Evolutionary conservation across 768 basidiomycete genomes (phyloP), one percentile per base, ranked within the genome.

Genomic region (Dioszegia aurantiaca): DNA sequence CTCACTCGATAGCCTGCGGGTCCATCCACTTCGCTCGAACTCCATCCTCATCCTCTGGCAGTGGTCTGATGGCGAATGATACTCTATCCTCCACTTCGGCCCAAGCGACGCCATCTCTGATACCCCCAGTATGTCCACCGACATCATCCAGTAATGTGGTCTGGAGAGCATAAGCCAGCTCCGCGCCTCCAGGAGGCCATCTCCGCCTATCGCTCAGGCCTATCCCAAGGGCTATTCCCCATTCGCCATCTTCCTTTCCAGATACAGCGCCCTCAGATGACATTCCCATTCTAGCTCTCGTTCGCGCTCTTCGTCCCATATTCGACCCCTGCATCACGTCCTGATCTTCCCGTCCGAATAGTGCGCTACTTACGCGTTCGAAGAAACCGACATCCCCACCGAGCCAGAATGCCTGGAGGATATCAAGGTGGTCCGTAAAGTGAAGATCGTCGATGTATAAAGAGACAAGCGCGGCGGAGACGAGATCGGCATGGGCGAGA

Each of bases 121-220:
- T 21, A 30, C 16, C 41, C 19, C n/a, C 57, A 16, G 37, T 40
- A 28, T 36, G 31, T 21, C 48, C 48, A n/a, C 48, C 84, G 36
- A 89, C 79, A 4, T 88, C 86, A 72, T 90, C 90, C 9, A 91
- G 83, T 64, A 94, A 86, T 8, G 93, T 90, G 0, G 88, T 87
- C 52, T 90, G 78, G 41, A 94, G 78, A 63, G 86, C 84, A 77
- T 87, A 91, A 65, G 88, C 87, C 47, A 94, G 78, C 68, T 92
- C 90, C 2, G 86, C 82, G 4, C 88, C 89, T 17, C 87, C 86
- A 12, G 91, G 91, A 0, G 91, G 91, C 91, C 91, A 94, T 4
- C 81, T 83, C 48, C 84, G 84, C 33, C 86, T 80, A 43, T 87
- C 85, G 36, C 86, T 82, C n/a, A 94, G 76, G 2, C 83, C 82